Conservation (phyloP, 129 eudicot genomes). For the Deinandra increscens region DNA sequence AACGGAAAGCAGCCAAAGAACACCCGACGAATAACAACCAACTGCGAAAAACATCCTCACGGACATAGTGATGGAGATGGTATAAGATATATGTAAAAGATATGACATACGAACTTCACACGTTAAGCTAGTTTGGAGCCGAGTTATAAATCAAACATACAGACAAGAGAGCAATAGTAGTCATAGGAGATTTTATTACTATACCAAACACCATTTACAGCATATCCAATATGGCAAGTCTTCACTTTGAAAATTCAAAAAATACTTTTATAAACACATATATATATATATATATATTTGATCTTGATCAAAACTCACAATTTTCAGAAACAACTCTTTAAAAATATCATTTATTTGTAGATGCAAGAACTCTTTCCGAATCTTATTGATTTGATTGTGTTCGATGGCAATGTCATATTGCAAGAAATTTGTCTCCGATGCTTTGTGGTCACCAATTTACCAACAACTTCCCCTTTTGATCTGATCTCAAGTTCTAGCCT, state of each 20-base stretch:
- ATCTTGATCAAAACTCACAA: constrained; percentile 27
- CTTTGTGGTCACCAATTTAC: constrained; percentile 77
- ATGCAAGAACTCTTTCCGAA: constrained; percentile 73
- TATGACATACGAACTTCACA: no score
- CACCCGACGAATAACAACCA: no score
- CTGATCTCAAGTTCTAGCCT: constrained; percentile 58
- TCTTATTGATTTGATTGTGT: constrained; percentile 65
- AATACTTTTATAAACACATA: no score
- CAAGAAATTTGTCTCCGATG: constrained; percentile 59
- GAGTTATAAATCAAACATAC: no score
- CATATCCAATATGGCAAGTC: constrained; percentile 16
- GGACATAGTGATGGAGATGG: no score
- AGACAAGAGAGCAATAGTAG: no score
- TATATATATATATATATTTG: no score
- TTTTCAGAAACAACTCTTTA: neutral
- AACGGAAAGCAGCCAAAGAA: no score
- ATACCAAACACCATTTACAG: constrained; percentile 32
- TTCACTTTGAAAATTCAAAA: constrained; percentile 21
- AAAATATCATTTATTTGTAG: constrained; percentile 38
- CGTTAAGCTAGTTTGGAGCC: no score
- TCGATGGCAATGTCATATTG: constrained; percentile 54
- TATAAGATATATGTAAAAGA: no score
- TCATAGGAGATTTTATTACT: constrained; percentile 29
- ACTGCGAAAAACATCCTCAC: no score
- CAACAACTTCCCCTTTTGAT: constrained; percentile 80